Percentiles rank a stretch among this genome's conserved stretches.
Conservation (phyloP, 2,329 filamentous ascomycete species). For the Zasmidium citrigriseum region DNA sequence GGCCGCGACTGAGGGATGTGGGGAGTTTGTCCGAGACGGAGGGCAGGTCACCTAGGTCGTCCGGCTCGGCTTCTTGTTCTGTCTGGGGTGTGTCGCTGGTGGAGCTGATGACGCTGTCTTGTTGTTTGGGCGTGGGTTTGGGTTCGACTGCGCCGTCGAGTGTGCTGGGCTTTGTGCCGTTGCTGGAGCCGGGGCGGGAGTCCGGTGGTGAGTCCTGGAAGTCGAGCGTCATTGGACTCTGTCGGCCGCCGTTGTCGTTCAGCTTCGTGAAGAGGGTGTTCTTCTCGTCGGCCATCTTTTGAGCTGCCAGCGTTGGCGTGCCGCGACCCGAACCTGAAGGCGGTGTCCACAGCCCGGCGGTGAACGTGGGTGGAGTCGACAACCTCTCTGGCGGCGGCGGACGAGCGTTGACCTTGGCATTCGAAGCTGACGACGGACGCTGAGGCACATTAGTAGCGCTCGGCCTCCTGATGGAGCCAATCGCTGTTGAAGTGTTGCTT, state of each 20-base stretch:
- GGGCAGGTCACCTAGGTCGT: slow-evolving; percentile 19
- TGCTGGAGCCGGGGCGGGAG: slow-evolving; percentile 13
- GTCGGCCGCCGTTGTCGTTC: slow-evolving; percentile 12
- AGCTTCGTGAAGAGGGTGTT: slow-evolving; percentile 12
- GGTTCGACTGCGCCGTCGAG: slow-evolving; percentile 1
- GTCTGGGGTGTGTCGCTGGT: not conserved
- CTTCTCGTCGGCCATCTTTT: slow-evolving; percentile 25
- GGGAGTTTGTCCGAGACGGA: slow-evolving; percentile 21
- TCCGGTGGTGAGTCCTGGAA: slow-evolving; percentile 35
- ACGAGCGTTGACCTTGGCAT: not conserved
- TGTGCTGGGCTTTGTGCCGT: slow-evolving; percentile 5
- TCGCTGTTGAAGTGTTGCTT: slow-evolving; percentile 21
- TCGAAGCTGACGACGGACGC: slow-evolving; percentile 32
- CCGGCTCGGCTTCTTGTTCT: slow-evolving; percentile 16
- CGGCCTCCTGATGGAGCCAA: slow-evolving; percentile 26
- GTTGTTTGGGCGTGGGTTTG: slow-evolving; percentile 2
- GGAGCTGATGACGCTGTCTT: slow-evolving; percentile 19
- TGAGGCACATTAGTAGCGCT: slow-evolving; percentile 12
- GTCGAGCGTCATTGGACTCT: slow-evolving; percentile 33
- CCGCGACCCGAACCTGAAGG: slow-evolving; percentile 19
- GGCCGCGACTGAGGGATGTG: slow-evolving; percentile 22
- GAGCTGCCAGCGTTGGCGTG: slow-evolving; percentile 23
- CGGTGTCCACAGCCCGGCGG: slow-evolving; percentile 41
- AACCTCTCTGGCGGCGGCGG: slow-evolving; percentile 36
- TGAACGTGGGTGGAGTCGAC: slow-evolving; percentile 28